These are phyloP conservation scores for Aspergillus pseudoglaucus DNA, from an alignment of 2,329 filamentous ascomycete species.

Conservation along the genomic window DNA sequence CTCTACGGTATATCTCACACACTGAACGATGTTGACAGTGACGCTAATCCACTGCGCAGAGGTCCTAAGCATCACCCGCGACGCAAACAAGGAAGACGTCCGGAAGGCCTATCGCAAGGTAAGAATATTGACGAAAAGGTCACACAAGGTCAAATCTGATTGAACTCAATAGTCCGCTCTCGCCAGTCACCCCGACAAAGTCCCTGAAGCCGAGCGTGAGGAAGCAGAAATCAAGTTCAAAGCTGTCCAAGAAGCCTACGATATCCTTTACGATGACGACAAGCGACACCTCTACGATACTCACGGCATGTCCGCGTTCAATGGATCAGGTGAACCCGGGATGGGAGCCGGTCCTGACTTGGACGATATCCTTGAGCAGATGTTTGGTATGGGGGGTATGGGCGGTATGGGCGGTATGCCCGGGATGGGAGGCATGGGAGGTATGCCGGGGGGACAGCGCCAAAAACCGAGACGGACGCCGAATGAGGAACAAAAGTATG, in stretches of 20 bases:
- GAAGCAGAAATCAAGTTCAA: slow-evolving; percentile 92
- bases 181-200: slow-evolving; percentile 91
- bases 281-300: slow-evolving; percentile 88
- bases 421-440: slow-evolving; percentile 52
- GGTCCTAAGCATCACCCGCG: slow-evolving; percentile 68
- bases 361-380: slow-evolving; percentile 86
- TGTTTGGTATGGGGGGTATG: slow-evolving; percentile 58
- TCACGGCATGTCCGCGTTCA: slow-evolving; percentile 94
- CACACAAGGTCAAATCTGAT: slow-evolving; percentile 2
- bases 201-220: slow-evolving; percentile 73
- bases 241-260: slow-evolving; percentile 85
- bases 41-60: slow-evolving; percentile 45
- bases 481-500: slow-evolving; percentile 85
- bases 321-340: slow-evolving; percentile 63
- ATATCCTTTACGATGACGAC: slow-evolving; percentile 93
- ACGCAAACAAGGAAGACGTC: slow-evolving; percentile 71
- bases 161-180: slow-evolving; percentile 61
- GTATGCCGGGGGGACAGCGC: slow-evolving; percentile 24
- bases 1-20: slow-evolving; percentile 52
- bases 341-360: slow-evolving; percentile 62
- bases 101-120: slow-evolving; percentile 97
- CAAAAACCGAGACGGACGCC: slow-evolving; percentile 56
- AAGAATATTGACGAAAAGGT: slow-evolving; percentile 11
- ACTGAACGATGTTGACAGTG: not conserved
- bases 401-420: slow-evolving; percentile 50